These are phyloP conservation scores for Cyberlindnera bimundalis DNA, from an alignment of 805 yeast genomes.

Conservation along the genomic window DNA sequence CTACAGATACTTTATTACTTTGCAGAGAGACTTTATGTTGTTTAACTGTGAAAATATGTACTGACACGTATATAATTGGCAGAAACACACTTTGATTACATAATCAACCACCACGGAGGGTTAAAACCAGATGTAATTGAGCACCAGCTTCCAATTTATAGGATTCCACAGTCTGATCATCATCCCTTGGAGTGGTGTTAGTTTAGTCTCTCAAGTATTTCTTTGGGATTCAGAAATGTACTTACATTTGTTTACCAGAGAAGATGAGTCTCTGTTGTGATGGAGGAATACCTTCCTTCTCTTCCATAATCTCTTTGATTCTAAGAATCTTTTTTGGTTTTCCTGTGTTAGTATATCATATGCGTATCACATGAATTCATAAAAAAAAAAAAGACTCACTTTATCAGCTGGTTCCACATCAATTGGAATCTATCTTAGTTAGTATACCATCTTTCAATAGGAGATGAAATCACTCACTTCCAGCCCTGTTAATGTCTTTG, in stretches of 20 bases:
- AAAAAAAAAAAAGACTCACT: conserved; percentile 40
- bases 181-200: conserved; percentile 45
- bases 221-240: no score
- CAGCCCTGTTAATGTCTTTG: conserved; percentile 72
- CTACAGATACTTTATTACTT: background rate
- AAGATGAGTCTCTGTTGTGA: conserved; percentile 89
- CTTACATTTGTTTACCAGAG: conserved; percentile 86
- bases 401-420: conserved; percentile 69
- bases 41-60: no score
- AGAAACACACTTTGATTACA: conserved; percentile 1
- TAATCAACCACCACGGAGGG: conserved; percentile 79
- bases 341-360: no score
- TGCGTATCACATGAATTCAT: background rate
- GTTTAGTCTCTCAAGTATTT: no score
- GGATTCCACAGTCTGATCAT: conserved; percentile 65
- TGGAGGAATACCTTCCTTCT: conserved; percentile 96
- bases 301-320: conserved; percentile 89
- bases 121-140: conserved; percentile 83
- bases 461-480: conserved; percentile 41
- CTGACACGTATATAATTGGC: no score
- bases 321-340: conserved; percentile 54
- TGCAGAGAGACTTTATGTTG: no score
- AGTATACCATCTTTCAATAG: conserved; percentile 5
- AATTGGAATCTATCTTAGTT: conserved; percentile 49
- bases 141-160: conserved; percentile 84